Evolutionary conservation across 805 yeast species (phyloP), one percentile per base, ranked within the genome.

Genomic region (Candida jianshihensis): DNA sequence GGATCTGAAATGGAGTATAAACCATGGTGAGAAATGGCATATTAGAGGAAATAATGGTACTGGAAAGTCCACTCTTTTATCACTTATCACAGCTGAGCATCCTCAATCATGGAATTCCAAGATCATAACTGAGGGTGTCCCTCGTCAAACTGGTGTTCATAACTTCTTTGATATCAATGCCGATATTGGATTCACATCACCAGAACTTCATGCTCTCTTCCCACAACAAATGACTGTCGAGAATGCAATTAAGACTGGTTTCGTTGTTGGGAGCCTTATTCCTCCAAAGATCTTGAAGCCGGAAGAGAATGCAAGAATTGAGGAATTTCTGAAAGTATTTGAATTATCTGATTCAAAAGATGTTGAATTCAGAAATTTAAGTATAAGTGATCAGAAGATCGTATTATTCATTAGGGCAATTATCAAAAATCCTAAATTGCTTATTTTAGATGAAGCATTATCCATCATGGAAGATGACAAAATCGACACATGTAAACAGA

Each of bases 101-200:
- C 98, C 98, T 1, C 96, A 90, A 59, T 80, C 96, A 2, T 90
- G 97, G 97, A 80, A 76, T 46, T 70, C 75, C 5, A 74, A 71
- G 17, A 69, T 92, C 17, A 59, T 63, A 7, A 64, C 87, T 31
- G 70, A 81, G 46, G 87, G 88, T 0, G 68, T 69, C 22, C 72
- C 78, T 8, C 70, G 97, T 28, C 71, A 70, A 40, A 78, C 89
- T 0, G 98, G 97, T 2, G 66, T 62, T 27, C 74, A 80, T 13
- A 78, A 76, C 41, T 89, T 82, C 53, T 87, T 86, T 51, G 83
- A 80, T 34, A 78, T 85, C 41, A 90, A 90, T 59, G 70, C 72
- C 31, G 51, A 58, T n/a, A 84, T 92, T 36, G 96, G 97, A 0
- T 78, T 84, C 47, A 71, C 94, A 0, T 83, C 96, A 2, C 98